These are phyloP conservation scores for Fusarium nanum DNA, from an alignment of 2,329 filamentous ascomycete species.

Conservation along the genomic window DNA sequence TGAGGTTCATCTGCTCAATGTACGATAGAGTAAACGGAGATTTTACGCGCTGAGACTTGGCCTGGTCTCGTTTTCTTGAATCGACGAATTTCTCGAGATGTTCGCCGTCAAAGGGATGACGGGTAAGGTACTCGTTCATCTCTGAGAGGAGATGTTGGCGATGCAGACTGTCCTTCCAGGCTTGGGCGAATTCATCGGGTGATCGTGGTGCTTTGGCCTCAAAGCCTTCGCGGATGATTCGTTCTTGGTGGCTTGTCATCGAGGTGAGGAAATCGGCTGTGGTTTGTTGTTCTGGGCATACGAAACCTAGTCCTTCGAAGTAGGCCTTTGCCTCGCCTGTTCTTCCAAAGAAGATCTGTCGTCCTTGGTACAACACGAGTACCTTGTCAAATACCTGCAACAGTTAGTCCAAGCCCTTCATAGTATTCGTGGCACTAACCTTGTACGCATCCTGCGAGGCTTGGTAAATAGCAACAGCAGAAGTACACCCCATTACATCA, in stretches of 20 bases:
- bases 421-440: constrained; percentile 17
- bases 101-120: constrained; percentile 45
- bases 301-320: constrained; percentile 62
- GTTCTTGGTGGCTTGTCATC: constrained; percentile 56
- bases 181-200: constrained; percentile 52
- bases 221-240: constrained; percentile 49
- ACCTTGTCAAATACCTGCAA: constrained; percentile 72
- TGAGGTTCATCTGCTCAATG: constrained; percentile 36
- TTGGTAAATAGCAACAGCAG: constrained; percentile 73
- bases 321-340: constrained; percentile 45
- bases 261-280: constrained; percentile 77
- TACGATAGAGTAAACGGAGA: constrained; percentile 39
- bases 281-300: constrained; percentile 66
- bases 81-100: constrained; percentile 42
- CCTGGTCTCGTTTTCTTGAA: constrained; percentile 43
- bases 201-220: constrained; percentile 50
- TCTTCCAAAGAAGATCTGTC: constrained; percentile 65
- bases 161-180: constrained; percentile 48
- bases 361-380: constrained; percentile 73
- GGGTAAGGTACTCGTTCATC: constrained; percentile 47
- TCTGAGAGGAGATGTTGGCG: constrained; percentile 46
- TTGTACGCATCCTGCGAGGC: constrained; percentile 58
- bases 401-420: background rate
- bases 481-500: constrained; percentile 68
- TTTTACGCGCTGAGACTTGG: constrained; percentile 34